These are phyloP conservation scores for Fistulinella prunicolor DNA, from an alignment of 768 basidiomycete species.

Conservation along the genomic window DNA sequence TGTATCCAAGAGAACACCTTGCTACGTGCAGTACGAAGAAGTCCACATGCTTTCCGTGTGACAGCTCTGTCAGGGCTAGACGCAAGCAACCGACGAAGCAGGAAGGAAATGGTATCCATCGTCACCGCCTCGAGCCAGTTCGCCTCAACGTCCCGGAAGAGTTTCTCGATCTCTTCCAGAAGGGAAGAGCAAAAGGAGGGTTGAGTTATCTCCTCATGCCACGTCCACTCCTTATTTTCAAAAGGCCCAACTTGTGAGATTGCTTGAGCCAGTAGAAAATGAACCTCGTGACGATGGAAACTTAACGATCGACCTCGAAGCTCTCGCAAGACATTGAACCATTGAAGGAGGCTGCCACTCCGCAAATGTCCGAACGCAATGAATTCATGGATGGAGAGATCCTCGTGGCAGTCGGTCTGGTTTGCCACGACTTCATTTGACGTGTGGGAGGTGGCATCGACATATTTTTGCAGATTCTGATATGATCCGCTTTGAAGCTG, in stretches of 20 bases:
- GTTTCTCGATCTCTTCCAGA: neutral
- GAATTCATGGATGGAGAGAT: neutral
- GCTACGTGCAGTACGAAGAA: conserved; percentile 30
- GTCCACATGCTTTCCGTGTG: conserved; percentile 10
- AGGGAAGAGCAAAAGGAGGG: neutral
- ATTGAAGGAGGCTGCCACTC: neutral
- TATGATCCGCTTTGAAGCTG: neutral
- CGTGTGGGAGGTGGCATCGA: neutral
- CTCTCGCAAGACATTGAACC: neutral
- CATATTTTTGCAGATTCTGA: neutral
- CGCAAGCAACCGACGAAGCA: conserved; percentile 35
- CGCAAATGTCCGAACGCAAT: neutral
- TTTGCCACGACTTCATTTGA: neutral
- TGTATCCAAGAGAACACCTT: conserved; percentile 34
- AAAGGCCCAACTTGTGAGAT: neutral
- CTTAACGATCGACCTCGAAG: neutral
- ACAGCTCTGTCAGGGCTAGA: conserved; percentile 14
- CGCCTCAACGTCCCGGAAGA: conserved; percentile 9
- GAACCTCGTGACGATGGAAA: neutral
- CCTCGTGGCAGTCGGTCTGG: neutral
- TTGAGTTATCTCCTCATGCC: neutral
- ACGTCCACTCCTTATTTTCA: neutral
- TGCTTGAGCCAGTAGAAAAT: neutral
- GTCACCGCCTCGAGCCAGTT: conserved; percentile 26
- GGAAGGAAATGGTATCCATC: conserved; percentile 29